phyloP scores from a whole-genome alignment of 192 early-diverging fungal genomes.

The Spinellus fusiger region DNA sequence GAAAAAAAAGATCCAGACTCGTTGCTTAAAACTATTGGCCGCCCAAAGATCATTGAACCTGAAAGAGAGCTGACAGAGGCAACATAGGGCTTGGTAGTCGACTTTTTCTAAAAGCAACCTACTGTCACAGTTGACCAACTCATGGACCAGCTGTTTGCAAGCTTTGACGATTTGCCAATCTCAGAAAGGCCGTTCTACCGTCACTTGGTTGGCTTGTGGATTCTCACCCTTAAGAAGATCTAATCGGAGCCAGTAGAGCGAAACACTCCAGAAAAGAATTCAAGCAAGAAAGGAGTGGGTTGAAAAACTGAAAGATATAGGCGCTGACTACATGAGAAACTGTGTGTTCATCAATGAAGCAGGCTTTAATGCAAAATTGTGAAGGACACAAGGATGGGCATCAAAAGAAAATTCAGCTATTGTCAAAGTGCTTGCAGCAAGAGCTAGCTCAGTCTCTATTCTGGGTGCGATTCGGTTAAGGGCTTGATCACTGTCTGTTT shows the following conservation, averaged over 20 bases:
- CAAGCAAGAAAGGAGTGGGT: constrained; percentile 11
- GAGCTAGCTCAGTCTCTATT: constrained; percentile 1
- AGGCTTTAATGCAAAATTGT: constrained; percentile 1
- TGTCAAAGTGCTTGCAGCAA: not conserved
- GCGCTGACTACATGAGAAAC: not conserved
- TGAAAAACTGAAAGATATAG: not conserved
- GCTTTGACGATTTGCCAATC: not conserved
- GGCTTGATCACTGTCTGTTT: constrained; percentile 1
- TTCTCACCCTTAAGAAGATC: not conserved
- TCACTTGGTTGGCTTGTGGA: constrained; percentile 3
- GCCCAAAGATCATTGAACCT: constrained; percentile 5
- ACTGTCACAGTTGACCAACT: not conserved
- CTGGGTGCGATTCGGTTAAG: constrained; percentile 2
- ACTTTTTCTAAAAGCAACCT: not conserved
- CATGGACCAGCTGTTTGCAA: not conserved
- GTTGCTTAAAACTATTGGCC: constrained; percentile 5
- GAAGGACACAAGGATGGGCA: not conserved
- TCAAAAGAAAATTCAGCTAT: not conserved
- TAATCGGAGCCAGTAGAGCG: constrained; percentile 3
- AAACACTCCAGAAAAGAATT: constrained; percentile 6
- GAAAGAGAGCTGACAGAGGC: not conserved
- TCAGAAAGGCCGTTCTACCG: not conserved
- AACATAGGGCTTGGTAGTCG: not conserved
- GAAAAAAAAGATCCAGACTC: constrained; percentile 6
- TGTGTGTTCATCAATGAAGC: not conserved